Evolutionary conservation across 805 yeast species (phyloP), one percentile per base, ranked within the genome.

Genomic region (Candida orba): DNA sequence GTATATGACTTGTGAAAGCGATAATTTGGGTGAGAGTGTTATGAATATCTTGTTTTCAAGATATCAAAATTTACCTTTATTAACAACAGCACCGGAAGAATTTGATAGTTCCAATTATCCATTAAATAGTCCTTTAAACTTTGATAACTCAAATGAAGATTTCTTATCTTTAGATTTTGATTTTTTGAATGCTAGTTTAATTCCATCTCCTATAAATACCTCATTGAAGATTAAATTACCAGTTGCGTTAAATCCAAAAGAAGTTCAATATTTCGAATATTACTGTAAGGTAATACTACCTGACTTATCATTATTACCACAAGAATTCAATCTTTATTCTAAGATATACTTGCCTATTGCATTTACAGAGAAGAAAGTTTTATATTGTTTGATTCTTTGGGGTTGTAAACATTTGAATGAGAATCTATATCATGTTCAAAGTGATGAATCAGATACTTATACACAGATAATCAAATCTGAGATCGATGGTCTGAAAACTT

Each of bases 371-470:
- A 64, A 63, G 36, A 57, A 73, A 1, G 70, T 75, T 4, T 56
- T 77, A 17, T 65, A 68, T 45, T 67, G 69, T 1, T 47, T 78
- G 9, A 69, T 76, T 4, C 71, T 76, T 1, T 78, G 82, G 82
- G 78, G 81, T 47, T 74, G 73, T 10, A 62, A 40, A 24, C 34
- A 40, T 44, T 8, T 41, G 42, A 17, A 47, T 43, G 47, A 42
- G 23, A 39, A 40, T 31, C 40, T 42, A 24, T 46, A 48, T 31
- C 47, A 45, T 35, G 15, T 40, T 9, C 45, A 45, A n/a, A 46
- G 49, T 29, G 50, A 50, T 15, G 58, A 54, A 27, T 51, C 42
- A 23, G 44, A 44, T 0, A 13, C 31, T 3, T 49, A 45, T 29
- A 34, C 52, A 5, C 31, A 37, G 4, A 20, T 37, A 12, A 42